Percentiles rank a stretch among this genome's conserved stretches.
Conservation (phyloP, 805 yeast genomes). For the Yamadazyma kitorensis region DNA sequence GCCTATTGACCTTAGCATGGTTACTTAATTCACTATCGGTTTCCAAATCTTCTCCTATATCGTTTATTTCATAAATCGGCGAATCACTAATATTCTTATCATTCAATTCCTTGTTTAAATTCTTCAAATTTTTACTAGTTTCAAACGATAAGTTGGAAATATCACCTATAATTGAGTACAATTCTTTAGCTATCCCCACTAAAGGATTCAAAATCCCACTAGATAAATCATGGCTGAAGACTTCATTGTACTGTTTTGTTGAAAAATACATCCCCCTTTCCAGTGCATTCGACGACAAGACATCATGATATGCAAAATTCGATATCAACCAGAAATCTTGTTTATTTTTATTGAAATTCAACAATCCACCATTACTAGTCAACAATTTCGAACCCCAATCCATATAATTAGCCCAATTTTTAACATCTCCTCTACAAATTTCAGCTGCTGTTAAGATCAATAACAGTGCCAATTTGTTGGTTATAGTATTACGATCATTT, state of each 20-base stretch:
- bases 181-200: slow-evolving; percentile 67
- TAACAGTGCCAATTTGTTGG: slow-evolving; percentile 58
- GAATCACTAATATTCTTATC: slow-evolving; percentile 14
- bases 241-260: slow-evolving; percentile 53
- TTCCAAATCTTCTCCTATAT: slow-evolving; percentile 5
- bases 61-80: slow-evolving; percentile 7
- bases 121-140: slow-evolving; percentile 32
- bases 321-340: slow-evolving; percentile 72
- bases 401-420: slow-evolving; percentile 67
- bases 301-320: slow-evolving; percentile 79
- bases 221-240: slow-evolving; percentile 39
- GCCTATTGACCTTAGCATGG: slow-evolving; percentile 19
- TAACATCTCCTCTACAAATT: slow-evolving; percentile 78
- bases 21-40: slow-evolving; percentile 17
- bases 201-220: slow-evolving; percentile 59
- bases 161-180: slow-evolving; percentile 67
- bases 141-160: slow-evolving; percentile 59
- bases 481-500: slow-evolving; percentile 29
- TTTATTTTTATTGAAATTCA: slow-evolving; percentile 47
- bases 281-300: slow-evolving; percentile 58
- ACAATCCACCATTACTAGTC: slow-evolving; percentile 60
- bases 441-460: slow-evolving; percentile 75
- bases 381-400: slow-evolving; percentile 65
- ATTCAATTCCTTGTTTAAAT: slow-evolving; percentile 8
- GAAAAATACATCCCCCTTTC: slow-evolving; percentile 67